Evolutionary conservation across 129 eudicot species (phyloP), one percentile per base, ranked within the genome.

Genomic region (Dittrichia graveolens): DNA sequence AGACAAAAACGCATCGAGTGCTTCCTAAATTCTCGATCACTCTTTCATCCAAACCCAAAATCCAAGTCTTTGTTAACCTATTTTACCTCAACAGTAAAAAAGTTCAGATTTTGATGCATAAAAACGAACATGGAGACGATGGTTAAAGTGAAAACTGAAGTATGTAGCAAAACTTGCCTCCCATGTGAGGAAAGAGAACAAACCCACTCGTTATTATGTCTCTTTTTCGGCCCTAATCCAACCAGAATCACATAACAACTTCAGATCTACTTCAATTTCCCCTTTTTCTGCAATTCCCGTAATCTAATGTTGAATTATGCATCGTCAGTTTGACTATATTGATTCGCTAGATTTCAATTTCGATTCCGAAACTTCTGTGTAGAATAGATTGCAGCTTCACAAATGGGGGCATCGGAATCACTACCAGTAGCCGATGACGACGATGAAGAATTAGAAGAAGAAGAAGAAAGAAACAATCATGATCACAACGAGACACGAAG

Each of bases 401-500:
- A 71, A 67, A 93, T 94, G 98, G 98, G 98, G 18, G 74, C 93
- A 42, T 78, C 92, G 0, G 89, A 94, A 49, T 94, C 96, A 3
- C 76, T 77, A 34, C 95, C 84, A 84, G 80, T 82, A 24, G 73
- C 85, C 67, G 60, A 67, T 52, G 55, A 80, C 12, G 84, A 80
- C 61, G 92, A 78, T n/a, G 89, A 84, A 31, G 90, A 79, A 34
- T 70, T 56, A 8, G 94, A 85, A 31, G 84, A 80, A 35, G 81
- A 82, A 19, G 83, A 69, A 38, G 89, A 77, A 0, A 84, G 83
- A 6, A 84, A 85, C 47, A 71, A 72, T 8, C 79, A 52, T 8
- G 85, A 65, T 6, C 80, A 71, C 15, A 77, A 64, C 24, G 78
- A 69, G 7, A 63, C 80, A 47, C 64, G 56, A 56, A 47, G 59